Evolutionary conservation across 2,329 filamentous ascomycete genomes (phyloP).

Genomic region (Sporothrix pallida): DNA sequence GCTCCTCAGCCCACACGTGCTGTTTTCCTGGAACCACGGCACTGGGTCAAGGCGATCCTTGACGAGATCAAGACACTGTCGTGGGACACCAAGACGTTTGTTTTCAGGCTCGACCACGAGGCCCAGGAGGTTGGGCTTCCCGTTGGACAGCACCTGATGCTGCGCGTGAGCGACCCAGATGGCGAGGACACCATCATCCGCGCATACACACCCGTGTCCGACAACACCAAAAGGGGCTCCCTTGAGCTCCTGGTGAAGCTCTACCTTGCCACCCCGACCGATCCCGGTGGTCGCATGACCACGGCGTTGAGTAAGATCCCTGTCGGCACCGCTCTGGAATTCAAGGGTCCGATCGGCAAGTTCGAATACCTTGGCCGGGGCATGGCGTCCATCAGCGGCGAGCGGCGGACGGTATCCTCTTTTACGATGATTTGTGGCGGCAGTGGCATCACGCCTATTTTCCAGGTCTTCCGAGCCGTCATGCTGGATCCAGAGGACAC

Average conservation of each 20-base stretch:
- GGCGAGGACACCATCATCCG: slow-evolving; percentile 77
- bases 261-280: slow-evolving; percentile 63
- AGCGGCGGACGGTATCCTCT: slow-evolving; percentile 60
- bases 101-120: slow-evolving; percentile 75
- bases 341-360: slow-evolving; percentile 87
- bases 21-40: slow-evolving; percentile 72
- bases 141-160: slow-evolving; percentile 84
- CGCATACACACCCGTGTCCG: slow-evolving; percentile 84
- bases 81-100: slow-evolving; percentile 80
- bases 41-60: slow-evolving; percentile 76
- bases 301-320: slow-evolving; percentile 75
- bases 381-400: slow-evolving; percentile 70
- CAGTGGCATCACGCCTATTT: slow-evolving; percentile 91
- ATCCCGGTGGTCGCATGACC: slow-evolving; percentile 79
- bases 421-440: slow-evolving; percentile 90
- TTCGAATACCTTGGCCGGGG: slow-evolving; percentile 79
- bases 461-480: slow-evolving; percentile 78
- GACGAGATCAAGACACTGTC: slow-evolving; percentile 72
- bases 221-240: slow-evolving; percentile 62
- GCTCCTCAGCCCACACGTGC: slow-evolving; percentile 53
- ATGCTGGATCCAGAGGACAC: slow-evolving; percentile 67
- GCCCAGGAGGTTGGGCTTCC: slow-evolving; percentile 76
- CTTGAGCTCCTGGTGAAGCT: slow-evolving; percentile 83
- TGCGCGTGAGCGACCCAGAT: slow-evolving; percentile 75
- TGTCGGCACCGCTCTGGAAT: slow-evolving; percentile 74